phyloP scores from a whole-genome alignment of 2,329 filamentous ascomycete genomes.

The Nakataea oryzae region DNA sequence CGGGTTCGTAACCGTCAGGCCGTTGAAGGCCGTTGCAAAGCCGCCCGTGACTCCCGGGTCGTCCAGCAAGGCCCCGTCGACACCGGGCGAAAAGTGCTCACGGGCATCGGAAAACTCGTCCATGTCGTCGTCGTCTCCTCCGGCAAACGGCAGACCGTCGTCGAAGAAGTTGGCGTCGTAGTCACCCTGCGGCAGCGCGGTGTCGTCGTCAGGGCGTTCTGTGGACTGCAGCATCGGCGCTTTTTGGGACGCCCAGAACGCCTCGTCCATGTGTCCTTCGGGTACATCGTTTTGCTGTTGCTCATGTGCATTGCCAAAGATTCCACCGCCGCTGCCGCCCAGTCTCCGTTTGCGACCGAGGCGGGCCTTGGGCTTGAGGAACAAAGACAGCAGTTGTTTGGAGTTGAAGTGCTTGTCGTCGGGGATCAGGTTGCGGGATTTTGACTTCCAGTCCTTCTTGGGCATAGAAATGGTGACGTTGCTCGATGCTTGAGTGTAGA shows the following conservation, averaged over 20 bases:
- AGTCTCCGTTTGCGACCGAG: slow-evolving; percentile 56
- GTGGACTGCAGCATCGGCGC: slow-evolving; percentile 25
- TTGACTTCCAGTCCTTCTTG: slow-evolving; percentile 93
- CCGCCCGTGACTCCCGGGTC: slow-evolving; percentile 22
- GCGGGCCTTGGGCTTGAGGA: slow-evolving; percentile 87
- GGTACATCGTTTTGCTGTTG: slow-evolving; percentile 38
- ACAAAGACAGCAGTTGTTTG: slow-evolving; percentile 75
- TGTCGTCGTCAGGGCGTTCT: slow-evolving; percentile 34
- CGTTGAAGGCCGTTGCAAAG: slow-evolving; percentile 23
- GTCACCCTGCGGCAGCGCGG: slow-evolving; percentile 55
- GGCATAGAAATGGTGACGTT: slow-evolving; percentile 76
- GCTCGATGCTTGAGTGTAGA: slow-evolving; percentile 73
- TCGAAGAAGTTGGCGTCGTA: slow-evolving; percentile 99
- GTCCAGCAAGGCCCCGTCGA: slow-evolving; percentile 33
- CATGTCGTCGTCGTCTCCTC: slow-evolving; percentile 61
- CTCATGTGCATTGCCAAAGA: slow-evolving; percentile 18
- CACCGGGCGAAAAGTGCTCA: slow-evolving; percentile 55
- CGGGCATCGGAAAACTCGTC: slow-evolving; percentile 70
- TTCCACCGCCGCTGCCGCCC: slow-evolving; percentile 27
- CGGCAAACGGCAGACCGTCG: slow-evolving; percentile 60
- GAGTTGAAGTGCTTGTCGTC: slow-evolving; percentile 99
- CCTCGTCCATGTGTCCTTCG: slow-evolving; percentile 81
- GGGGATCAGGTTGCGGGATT: slow-evolving; percentile 82
- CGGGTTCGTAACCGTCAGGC: slow-evolving; percentile 31
- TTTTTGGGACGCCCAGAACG: slow-evolving; percentile 79